Base-by-base conservation (phyloP, 352 stramenopile species). In the Phytopythium delawarense region DNA sequence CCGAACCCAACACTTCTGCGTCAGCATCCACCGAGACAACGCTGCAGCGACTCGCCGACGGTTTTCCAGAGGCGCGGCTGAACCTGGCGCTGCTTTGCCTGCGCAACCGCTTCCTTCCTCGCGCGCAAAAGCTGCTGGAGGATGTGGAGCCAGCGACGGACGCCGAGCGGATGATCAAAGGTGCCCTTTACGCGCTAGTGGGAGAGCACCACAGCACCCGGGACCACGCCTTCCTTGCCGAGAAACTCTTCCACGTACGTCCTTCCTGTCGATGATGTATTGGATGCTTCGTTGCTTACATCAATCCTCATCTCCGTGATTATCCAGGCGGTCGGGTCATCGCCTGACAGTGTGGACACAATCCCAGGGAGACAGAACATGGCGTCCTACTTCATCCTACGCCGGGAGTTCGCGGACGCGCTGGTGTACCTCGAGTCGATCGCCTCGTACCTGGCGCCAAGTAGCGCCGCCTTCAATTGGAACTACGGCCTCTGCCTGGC, bases 401-500 rank as follows among this genome's bases (percentile, higher is more conserved):
- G 83, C 11, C 88, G 84, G 44, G 80, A 92, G 59, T 88, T 78
- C 34, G 69, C 62, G 1, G 79, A 90, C 32, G 84, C 71, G 4
- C 81, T 83, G 45, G 68, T 87, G n/a, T 91, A 91, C 64, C 46
- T 93, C 39, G 85, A 67, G 35, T 91, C 81, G 2, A 89, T 91
- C 37, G 62, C 68, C 12, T 68, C 71, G 59, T 89, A 88, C 59
- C 65, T 89, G 54, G 57, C 66, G 34, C 39, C 54, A 28, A 50
- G 7, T 11, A 65, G 57, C 45, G 64, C 69, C 6, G 70, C 76
- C 4, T 93, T 93, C 68, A 90, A 93, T 66, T 91, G 80, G 80
- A 93, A 93, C 63, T 89, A 89, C 62, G 84, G 80, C 2, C 35
- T 89, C 18, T 76, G 76, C 4, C 63, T 93, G 12, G 84, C 79